Evolutionary conservation across 305 asterid species (phyloP).

Genomic region (Solanum hybrid): DNA sequence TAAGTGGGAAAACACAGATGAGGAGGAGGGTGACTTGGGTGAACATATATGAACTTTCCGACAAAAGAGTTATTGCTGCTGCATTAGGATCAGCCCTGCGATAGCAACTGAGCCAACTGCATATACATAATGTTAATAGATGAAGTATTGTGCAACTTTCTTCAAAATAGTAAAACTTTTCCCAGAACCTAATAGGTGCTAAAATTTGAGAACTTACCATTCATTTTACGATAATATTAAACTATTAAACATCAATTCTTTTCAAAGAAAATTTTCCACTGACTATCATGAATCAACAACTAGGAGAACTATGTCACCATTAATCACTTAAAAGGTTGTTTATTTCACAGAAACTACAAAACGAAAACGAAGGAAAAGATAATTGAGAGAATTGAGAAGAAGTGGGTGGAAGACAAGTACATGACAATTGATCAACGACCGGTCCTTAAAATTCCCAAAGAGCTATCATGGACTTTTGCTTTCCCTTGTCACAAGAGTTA

Average conservation of each 20-base stretch:
- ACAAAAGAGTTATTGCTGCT: neutral
- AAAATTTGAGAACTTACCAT: neutral
- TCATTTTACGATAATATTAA: neutral
- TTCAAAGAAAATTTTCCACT: neutral
- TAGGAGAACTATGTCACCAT: neutral
- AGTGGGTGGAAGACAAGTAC: neutral
- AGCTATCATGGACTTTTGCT: neutral
- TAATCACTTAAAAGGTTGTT: neutral
- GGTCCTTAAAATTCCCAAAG: neutral
- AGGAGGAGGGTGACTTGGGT: neutral
- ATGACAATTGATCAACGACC: neutral
- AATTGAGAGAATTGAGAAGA: neutral
- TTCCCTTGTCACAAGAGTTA: neutral
- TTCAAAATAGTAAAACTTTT: neutral
- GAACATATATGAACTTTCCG: neutral
- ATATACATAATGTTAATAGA: neutral
- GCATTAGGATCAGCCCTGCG: neutral
- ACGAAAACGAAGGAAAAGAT: neutral
- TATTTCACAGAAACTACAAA: neutral
- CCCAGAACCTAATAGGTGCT: neutral
- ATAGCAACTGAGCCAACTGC: constrained; percentile 13
- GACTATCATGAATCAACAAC: neutral
- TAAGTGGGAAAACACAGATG: neutral
- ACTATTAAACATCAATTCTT: neutral
- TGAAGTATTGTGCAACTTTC: neutral